A percentile compares a stretch with the other conserved stretches of the same genome.
These are phyloP conservation scores for Thelephora ganbajun DNA, from an alignment of 768 basidiomycete species.

Conservation along the genomic window DNA sequence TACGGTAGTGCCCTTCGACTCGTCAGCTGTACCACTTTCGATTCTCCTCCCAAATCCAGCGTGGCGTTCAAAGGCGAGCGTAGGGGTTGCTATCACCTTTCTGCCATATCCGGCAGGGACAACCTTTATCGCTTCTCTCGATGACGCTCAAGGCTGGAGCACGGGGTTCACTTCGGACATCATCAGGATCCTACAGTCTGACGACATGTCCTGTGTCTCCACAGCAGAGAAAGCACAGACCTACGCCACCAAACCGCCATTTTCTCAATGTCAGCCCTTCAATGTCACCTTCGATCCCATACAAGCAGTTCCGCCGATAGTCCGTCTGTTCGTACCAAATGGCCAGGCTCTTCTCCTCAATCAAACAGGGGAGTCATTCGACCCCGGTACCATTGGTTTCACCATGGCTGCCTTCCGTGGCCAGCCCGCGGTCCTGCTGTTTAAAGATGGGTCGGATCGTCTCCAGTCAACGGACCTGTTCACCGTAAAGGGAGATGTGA, in stretches of 20 bases:
- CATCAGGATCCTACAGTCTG: conserved; percentile 27
- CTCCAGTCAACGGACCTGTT: conserved; percentile 29
- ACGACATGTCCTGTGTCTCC: conserved; percentile 29
- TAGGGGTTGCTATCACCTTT: conserved; percentile 32
- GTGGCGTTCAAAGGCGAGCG: conserved; percentile 22
- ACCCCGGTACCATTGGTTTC: conserved; percentile 28
- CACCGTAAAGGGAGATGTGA: conserved; percentile 19
- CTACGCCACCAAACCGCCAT: conserved; percentile 8
- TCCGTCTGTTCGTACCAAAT: conserved; percentile 22
- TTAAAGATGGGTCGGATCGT: conserved; percentile 26
- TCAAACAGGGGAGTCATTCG: conserved; percentile 9
- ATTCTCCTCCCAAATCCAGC: conserved; percentile 20
- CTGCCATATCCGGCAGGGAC: conserved; percentile 37
- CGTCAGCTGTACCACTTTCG: conserved; percentile 32
- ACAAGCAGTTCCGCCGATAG: conserved; percentile 19
- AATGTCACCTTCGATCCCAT: conserved; percentile 26
- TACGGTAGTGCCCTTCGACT: conserved; percentile 39
- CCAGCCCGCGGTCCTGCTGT: conserved; percentile 27
- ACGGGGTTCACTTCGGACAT: conserved; percentile 34
- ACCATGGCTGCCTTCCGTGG: conserved; percentile 24
- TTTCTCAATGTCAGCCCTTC: conserved; percentile 38
- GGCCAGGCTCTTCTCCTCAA: conserved; percentile 14
- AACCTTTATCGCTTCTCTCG: conserved; percentile 40
- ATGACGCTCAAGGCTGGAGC: conserved; percentile 27
- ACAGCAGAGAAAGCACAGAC: conserved; percentile 3